Evolutionary conservation across 1,284 basidiomycete species (phyloP).

Genomic region (Acaromyces ingoldii): DNA sequence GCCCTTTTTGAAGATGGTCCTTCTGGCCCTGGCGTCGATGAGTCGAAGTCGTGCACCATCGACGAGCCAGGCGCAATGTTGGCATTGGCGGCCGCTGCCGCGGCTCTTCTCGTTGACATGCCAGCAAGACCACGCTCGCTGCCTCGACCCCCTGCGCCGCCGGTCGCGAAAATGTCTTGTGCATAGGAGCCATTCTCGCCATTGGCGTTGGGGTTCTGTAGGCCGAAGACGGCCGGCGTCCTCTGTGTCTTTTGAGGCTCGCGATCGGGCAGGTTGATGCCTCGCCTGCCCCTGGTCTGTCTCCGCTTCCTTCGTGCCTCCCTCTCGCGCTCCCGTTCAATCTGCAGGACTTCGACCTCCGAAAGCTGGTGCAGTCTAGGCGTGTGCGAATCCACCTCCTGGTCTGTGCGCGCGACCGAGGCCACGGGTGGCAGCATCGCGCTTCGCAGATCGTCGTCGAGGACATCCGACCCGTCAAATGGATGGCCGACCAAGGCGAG

Average conservation of each 20-base stretch:
- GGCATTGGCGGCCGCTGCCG: conserved; percentile 41
- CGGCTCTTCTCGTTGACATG: conserved; percentile 27
- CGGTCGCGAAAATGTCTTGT: too few relatives aligned
- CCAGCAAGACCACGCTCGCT: conserved; percentile 1
- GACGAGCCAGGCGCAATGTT: too few relatives aligned
- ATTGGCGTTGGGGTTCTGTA: conserved; percentile 23
- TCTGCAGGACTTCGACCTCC: conserved; percentile 75
- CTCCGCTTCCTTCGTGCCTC: conserved; percentile 78
- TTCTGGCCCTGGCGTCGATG: conserved; percentile 31
- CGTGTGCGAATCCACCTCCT: conserved; percentile 63
- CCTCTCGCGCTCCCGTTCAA: conserved; percentile 88
- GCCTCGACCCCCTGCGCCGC: conserved; percentile 8
- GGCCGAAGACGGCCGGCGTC: conserved; percentile 44
- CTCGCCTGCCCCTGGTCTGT: conserved; percentile 79
- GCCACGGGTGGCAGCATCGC: conserved; percentile 75
- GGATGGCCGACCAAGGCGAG: conserved; percentile 85
- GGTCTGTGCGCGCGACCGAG: conserved; percentile 59
- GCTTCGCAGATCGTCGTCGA: conserved; percentile 85
- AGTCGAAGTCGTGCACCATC: conserved; percentile 21
- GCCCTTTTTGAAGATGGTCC: conserved; percentile 10
- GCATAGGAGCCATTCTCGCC: neutral
- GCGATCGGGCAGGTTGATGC: conserved; percentile 84
- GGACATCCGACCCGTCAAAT: conserved; percentile 69
- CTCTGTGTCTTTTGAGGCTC: conserved; percentile 88
- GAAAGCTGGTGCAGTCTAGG: conserved; percentile 83